A percentile compares a stretch with the other conserved stretches of the same genome.
These are phyloP conservation scores for Cladosporium halotolerans DNA, from an alignment of 2,329 filamentous ascomycete species.

Conservation along the genomic window DNA sequence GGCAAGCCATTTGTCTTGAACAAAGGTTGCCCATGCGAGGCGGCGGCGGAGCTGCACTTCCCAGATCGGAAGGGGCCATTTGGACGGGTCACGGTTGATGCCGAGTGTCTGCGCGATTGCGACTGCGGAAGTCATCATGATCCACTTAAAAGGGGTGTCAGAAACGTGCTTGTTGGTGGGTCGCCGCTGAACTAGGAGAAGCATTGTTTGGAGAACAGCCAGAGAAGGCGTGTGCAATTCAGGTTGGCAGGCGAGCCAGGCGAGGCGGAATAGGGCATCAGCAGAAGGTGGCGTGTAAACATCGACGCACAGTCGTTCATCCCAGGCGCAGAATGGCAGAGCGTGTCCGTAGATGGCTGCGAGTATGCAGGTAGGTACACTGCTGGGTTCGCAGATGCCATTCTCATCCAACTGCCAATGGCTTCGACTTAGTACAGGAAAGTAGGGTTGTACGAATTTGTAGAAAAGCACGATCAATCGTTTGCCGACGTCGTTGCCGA, in stretches of 20 bases:
- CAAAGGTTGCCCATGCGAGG: constrained; percentile 58
- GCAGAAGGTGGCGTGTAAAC: constrained; percentile 30
- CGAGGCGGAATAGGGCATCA: constrained; percentile 28
- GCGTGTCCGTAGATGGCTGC: constrained; percentile 40
- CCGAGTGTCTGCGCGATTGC: constrained; percentile 54
- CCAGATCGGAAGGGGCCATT: constrained; percentile 58
- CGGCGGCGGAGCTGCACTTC: constrained; percentile 56
- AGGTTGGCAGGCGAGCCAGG: constrained; percentile 27
- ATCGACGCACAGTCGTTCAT: constrained; percentile 34
- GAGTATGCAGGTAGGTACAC: constrained; percentile 33
- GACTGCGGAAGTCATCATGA: constrained; percentile 35
- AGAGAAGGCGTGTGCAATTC: constrained; percentile 28
- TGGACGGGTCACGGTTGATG: constrained; percentile 54
- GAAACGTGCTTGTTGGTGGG: constrained; percentile 30
- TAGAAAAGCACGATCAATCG: constrained; percentile 37
- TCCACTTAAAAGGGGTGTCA: constrained; percentile 31
- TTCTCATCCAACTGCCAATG: constrained; percentile 25
- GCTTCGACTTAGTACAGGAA: constrained; percentile 36
- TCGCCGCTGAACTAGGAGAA: constrained; percentile 29
- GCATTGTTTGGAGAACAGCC: constrained; percentile 27
- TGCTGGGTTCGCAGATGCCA: constrained; percentile 27
- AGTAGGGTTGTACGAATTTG: constrained; percentile 41
- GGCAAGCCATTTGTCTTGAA: constrained; percentile 59
- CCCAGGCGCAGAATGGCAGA: constrained; percentile 40
- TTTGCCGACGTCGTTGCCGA: constrained; percentile 29